Conservation (phyloP, 2,329 filamentous ascomycete species). For the Nakataea oryzae region DNA sequence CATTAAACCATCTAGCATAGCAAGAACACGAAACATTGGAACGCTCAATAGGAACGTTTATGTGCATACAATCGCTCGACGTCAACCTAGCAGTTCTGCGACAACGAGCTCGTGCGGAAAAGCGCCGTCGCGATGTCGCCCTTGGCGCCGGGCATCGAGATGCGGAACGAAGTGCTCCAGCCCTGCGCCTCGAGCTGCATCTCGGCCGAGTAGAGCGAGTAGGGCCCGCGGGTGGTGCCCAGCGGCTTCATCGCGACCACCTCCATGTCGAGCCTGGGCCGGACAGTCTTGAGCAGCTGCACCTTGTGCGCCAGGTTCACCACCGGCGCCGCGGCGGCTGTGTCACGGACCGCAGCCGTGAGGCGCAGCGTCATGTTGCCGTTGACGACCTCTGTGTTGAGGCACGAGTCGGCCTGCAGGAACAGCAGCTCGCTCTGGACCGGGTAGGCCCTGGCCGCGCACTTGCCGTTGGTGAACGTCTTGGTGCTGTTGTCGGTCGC, state of each 20-base stretch:
- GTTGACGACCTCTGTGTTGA: not conserved
- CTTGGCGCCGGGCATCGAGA: not conserved
- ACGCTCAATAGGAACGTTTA: no score
- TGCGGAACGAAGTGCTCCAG: not conserved
- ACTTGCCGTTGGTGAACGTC: not conserved
- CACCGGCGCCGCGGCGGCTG: not conserved
- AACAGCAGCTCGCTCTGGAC: not conserved
- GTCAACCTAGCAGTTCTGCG: not conserved
- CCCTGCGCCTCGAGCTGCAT: not conserved
- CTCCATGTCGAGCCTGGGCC: conserved; percentile 19
- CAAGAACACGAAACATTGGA: no score
- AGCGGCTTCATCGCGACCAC: conserved; percentile 25
- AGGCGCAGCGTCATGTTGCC: conserved; percentile 22
- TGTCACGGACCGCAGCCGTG: conserved; percentile 22
- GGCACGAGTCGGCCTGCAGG: not conserved
- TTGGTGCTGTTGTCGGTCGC: conserved; percentile 12
- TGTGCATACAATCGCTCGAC: no score
- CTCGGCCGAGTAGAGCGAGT: conserved; percentile 34
- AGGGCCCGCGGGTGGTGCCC: conserved; percentile 32
- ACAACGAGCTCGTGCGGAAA: not conserved
- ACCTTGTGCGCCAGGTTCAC: not conserved
- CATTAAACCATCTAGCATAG: no score
- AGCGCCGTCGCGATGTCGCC: not conserved
- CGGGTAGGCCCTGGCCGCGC: not conserved
- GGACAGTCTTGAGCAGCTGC: conserved; percentile 28